Evolutionary conservation across 352 stramenopile genomes (phyloP), one percentile per base, ranked within the genome.

Genomic region (Globisporangium nodosum): DNA sequence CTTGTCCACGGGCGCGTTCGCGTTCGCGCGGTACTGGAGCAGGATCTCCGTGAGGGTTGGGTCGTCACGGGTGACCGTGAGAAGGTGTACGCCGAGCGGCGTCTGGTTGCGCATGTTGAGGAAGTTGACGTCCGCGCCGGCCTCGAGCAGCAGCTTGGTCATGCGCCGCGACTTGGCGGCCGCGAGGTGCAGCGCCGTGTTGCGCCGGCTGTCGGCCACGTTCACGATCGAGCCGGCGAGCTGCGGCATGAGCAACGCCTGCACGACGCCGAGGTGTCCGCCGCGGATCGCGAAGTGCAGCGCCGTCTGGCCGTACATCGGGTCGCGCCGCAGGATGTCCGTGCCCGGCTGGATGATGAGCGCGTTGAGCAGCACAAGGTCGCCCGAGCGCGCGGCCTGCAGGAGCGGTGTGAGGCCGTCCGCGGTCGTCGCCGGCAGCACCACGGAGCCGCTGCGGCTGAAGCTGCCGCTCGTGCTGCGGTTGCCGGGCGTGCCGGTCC

Each of bases 371-470:
- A 87, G 58, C 31, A 90, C 73, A 18, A 90, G 73, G 55, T 87
- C 77, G 13, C 79, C 79, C 4, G 76, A 68, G n/a, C 73, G 63
- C 9, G 79, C 79, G 4, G 79, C 79, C 50, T 87, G 73, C 16
- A 90, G 65, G 58, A 90, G 59, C 40, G 84, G 84, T 43, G 81
- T 87, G 56, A 89, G 69, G 6, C 83, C 80, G n/a, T 92, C 78
- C 2, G 70, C 54, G 4, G 69, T 66, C 1, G 66, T 65, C 16
- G 52, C 49, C 15, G 49, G 35, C 3, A 48, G 13, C 27, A 31
- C 30, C 0, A 60, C 53, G 35, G 55, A 40, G 8, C 35, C 35
- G 35, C 12, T 52, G 15, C 64, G 52, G 5, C 50, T 56, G 27
- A 69, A 68, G 63, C 54, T 78, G 51, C 61, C 69, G 65, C 67